Conservation (phyloP, 768 basidiomycete genomes). For the Naematelia aurantialba region DNA sequence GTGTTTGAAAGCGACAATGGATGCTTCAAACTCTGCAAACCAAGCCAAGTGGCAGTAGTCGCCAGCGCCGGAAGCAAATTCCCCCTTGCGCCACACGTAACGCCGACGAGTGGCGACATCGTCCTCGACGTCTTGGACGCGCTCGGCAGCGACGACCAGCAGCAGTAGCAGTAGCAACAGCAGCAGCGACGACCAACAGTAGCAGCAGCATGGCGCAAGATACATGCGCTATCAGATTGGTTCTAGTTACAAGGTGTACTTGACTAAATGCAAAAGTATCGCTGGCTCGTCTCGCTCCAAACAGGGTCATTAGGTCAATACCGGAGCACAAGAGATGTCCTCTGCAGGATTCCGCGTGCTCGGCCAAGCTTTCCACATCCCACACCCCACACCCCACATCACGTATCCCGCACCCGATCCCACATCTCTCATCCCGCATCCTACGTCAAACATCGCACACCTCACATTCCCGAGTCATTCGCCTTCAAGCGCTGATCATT, state of each 20-base stretch:
- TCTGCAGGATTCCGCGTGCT: too few relatives aligned
- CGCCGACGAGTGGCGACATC: neutral
- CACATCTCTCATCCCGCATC: too few relatives aligned
- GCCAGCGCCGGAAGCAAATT: neutral
- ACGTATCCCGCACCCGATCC: too few relatives aligned
- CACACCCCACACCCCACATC: too few relatives aligned
- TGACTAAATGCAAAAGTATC: neutral
- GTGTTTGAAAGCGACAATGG: neutral
- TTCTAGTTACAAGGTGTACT: neutral
- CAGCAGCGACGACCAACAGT: too few relatives aligned
- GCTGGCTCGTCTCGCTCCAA: neutral
- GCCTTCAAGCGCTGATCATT: slow-evolving; percentile 1
- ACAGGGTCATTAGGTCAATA: neutral
- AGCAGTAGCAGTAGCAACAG: too few relatives aligned
- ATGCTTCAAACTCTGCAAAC: neutral
- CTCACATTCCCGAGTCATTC: neutral
- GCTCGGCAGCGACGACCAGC: too few relatives aligned
- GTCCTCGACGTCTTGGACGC: too few relatives aligned
- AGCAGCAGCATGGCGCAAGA: neutral
- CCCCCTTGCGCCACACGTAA: neutral
- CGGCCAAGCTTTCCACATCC: too few relatives aligned
- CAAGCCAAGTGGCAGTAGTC: neutral
- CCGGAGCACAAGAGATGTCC: too few relatives aligned
- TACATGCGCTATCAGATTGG: neutral
- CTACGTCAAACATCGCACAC: too few relatives aligned